A percentile compares a stretch with the other conserved stretches of the same genome.
These are phyloP conservation scores for Plectranthus barbatus DNA, from an alignment of 257 asterid genomes.

Conservation along the genomic window DNA sequence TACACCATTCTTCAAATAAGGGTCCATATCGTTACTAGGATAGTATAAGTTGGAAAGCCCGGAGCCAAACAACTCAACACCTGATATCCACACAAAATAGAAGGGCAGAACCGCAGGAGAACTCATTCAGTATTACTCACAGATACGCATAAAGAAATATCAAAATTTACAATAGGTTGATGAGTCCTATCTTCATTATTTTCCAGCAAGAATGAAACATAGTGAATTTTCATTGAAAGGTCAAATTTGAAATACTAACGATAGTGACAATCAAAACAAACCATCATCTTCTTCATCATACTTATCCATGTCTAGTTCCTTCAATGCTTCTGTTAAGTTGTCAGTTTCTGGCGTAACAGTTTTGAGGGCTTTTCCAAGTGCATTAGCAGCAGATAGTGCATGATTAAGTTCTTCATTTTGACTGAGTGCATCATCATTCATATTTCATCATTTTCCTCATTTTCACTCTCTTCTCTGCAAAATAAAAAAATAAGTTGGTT, in stretches of 20 bases:
- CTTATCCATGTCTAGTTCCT: slow-evolving; percentile 76
- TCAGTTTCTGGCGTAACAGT: slow-evolving; percentile 34
- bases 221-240: not conserved
- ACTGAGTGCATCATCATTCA: slow-evolving; percentile 34
- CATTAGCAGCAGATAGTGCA: slow-evolving; percentile 70
- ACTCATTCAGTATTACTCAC: not conserved
- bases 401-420: slow-evolving; percentile 43
- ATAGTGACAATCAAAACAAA: slow-evolving; percentile 9
- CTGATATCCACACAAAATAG: slow-evolving; percentile 27
- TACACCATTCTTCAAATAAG: slow-evolving; percentile 65
- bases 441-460: slow-evolving; percentile 40
- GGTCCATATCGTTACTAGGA: slow-evolving; percentile 69
- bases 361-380: slow-evolving; percentile 53
- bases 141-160: not conserved
- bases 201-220: not conserved
- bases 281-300: slow-evolving; percentile 94
- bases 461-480: slow-evolving; percentile 42
- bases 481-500: not conserved
- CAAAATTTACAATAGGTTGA: not conserved
- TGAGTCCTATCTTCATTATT: too few relatives aligned
- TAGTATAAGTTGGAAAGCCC: slow-evolving; percentile 52
- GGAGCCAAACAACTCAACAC: slow-evolving; percentile 63
- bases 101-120: not conserved
- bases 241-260: not conserved
- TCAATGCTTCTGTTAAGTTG: slow-evolving; percentile 45